Evolutionary conservation across 345 rosid species (phyloP).

Genomic region (Crucihimalaya himalaica): DNA sequence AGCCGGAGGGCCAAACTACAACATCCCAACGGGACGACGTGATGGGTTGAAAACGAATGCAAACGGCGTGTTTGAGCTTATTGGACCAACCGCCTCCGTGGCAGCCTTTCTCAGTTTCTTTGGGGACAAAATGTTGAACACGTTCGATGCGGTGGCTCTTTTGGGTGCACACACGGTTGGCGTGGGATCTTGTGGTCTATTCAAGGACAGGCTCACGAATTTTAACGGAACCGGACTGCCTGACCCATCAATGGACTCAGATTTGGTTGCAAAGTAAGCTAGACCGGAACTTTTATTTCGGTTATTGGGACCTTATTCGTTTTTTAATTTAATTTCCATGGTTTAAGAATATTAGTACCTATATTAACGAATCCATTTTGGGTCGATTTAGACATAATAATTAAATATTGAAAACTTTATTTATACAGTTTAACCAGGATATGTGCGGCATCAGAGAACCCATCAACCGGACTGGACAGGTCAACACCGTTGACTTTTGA

Average conservation of each 20-base stretch:
- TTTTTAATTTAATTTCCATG: background rate
- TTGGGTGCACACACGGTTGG: constrained; percentile 73
- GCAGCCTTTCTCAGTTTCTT: constrained; percentile 44
- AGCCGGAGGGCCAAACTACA: constrained; percentile 52
- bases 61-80: constrained; percentile 38
- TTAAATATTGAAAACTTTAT: background rate
- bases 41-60: constrained; percentile 54
- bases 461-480: constrained; percentile 58
- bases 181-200: constrained; percentile 55
- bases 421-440: constrained; percentile 35
- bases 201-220: constrained; percentile 46
- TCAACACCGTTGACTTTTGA: constrained; percentile 51
- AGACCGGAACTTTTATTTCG: background rate
- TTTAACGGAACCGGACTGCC: constrained; percentile 46
- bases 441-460: constrained; percentile 44
- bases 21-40: constrained; percentile 54
- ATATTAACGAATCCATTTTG: no score
- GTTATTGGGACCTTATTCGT: background rate
- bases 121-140: constrained; percentile 38
- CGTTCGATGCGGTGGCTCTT: constrained; percentile 58
- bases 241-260: constrained; percentile 55
- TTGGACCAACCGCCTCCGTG: constrained; percentile 45
- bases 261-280: constrained; percentile 33
- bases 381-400: background rate
- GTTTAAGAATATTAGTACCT: background rate